Conservation (phyloP, 2,329 filamentous ascomycete genomes). For the Bipolaris zeicola region DNA sequence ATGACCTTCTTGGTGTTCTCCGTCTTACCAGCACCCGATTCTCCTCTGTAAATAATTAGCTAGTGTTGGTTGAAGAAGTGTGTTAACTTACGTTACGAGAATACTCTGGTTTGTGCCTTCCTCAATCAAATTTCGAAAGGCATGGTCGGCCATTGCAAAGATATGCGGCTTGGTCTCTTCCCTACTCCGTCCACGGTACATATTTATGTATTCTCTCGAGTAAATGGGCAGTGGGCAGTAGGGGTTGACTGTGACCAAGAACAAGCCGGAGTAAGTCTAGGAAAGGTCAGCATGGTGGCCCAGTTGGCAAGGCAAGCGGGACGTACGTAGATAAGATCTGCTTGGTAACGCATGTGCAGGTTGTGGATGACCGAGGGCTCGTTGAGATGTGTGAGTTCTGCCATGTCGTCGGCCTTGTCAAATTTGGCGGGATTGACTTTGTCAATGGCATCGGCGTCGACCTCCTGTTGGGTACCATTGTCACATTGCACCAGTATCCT, state of each 20-base stretch:
- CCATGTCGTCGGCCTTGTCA: constrained; percentile 99
- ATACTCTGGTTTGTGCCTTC: constrained; percentile 98
- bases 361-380: constrained; percentile 98
- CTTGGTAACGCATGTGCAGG: constrained; percentile 89
- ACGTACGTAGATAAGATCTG: constrained; percentile 84
- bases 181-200: constrained; percentile 89
- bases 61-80: not conserved
- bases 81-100: constrained; percentile 72
- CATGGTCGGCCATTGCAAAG: constrained; percentile 95
- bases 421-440: constrained; percentile 99
- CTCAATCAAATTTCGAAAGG: constrained; percentile 92
- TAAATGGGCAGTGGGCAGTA: constrained; percentile 96
- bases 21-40: constrained; percentile 97
- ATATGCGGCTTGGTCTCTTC: constrained; percentile 98
- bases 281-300: constrained; percentile 5
- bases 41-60: constrained; percentile 62
- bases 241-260: constrained; percentile 95
- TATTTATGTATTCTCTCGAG: constrained; percentile 93
- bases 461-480: constrained; percentile 91
- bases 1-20: constrained; percentile 99
- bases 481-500: constrained; percentile 88
- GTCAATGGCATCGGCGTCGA: constrained; percentile 85
- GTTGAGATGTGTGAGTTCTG: constrained; percentile 95
- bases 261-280: constrained; percentile 93
- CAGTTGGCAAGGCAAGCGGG: not conserved